These are phyloP conservation scores for Brassica hybrid DNA, from an alignment of 441 rosid species.

Conservation along the genomic window DNA sequence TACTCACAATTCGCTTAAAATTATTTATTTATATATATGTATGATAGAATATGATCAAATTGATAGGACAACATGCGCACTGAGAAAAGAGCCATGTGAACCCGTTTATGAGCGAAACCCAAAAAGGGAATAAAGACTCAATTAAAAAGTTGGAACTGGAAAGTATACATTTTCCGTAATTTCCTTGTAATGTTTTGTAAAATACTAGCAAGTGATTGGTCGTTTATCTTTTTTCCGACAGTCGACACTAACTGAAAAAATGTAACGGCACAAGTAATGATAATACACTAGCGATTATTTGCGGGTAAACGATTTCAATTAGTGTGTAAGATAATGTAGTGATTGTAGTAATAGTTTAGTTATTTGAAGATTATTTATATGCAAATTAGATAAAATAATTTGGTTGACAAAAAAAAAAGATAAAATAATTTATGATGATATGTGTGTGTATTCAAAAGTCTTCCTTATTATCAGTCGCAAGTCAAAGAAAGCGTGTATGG, in stretches of 20 bases:
- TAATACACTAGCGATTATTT: not conserved
- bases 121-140: not conserved
- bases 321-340: not conserved
- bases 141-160: not conserved
- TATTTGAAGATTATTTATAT: not conserved
- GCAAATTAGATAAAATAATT: not conserved
- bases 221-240: conserved; percentile 21
- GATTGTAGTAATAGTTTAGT: not conserved
- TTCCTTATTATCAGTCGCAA: conserved; percentile 11
- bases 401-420: too few relatives aligned
- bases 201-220: conserved; percentile 13
- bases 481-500: conserved; percentile 36
- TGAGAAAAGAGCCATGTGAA: conserved; percentile 32
- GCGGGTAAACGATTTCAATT: not conserved
- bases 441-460: conserved; percentile 22
- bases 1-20: not conserved
- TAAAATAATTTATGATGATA: not conserved
- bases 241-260: not conserved
- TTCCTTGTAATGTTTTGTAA: conserved; percentile 4
- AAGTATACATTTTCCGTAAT: not conserved
- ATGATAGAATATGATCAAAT: not conserved
- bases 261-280: not conserved
- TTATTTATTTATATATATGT: not conserved
- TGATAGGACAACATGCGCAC: conserved; percentile 34
- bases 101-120: conserved; percentile 7